Conservation (phyloP, 164 flowering plant species). For the Sedum album region DNA sequence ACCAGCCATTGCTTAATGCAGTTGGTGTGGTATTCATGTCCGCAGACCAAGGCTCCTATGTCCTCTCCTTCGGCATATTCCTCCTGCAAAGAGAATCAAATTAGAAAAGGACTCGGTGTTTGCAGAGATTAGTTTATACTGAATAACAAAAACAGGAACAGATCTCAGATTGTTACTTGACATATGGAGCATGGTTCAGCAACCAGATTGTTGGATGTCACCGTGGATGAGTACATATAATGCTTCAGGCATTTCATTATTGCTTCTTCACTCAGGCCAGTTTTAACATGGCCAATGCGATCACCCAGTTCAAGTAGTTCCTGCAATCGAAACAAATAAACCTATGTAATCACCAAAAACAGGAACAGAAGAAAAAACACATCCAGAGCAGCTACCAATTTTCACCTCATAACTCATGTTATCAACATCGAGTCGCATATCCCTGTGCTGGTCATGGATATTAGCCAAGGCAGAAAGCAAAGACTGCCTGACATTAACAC, state of each 20-base stretch:
- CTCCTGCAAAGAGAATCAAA: constrained; percentile 25
- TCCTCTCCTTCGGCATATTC: constrained; percentile 40
- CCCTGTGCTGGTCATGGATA: constrained; percentile 55
- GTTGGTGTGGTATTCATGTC: constrained; percentile 73
- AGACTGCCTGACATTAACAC: constrained; percentile 5
- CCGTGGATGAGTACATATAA: constrained; percentile 25
- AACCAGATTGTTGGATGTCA: constrained; percentile 20
- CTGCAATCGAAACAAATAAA: constrained; percentile 22
- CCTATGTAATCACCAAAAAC: background rate
- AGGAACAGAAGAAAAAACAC: background rate
- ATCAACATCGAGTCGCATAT: constrained; percentile 88
- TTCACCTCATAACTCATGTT: constrained; percentile 93
- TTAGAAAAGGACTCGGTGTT: background rate
- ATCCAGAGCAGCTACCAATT: background rate
- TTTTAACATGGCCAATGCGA: constrained; percentile 68
- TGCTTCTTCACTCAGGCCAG: constrained; percentile 67
- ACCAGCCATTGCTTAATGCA: constrained; percentile 80
- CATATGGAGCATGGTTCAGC: constrained; percentile 65
- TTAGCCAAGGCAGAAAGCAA: constrained; percentile 4
- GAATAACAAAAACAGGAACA: background rate
- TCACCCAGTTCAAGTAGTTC: constrained; percentile 78
- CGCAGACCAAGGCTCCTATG: constrained; percentile 68
- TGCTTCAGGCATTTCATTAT: constrained; percentile 40
- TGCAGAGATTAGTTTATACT: background rate
- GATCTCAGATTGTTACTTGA: constrained; percentile 39